Percentiles rank a stretch among this genome's conserved stretches.
phyloP scores from a whole-genome alignment of 2,329 filamentous ascomycete species.

The Penicillium vulpinum region DNA sequence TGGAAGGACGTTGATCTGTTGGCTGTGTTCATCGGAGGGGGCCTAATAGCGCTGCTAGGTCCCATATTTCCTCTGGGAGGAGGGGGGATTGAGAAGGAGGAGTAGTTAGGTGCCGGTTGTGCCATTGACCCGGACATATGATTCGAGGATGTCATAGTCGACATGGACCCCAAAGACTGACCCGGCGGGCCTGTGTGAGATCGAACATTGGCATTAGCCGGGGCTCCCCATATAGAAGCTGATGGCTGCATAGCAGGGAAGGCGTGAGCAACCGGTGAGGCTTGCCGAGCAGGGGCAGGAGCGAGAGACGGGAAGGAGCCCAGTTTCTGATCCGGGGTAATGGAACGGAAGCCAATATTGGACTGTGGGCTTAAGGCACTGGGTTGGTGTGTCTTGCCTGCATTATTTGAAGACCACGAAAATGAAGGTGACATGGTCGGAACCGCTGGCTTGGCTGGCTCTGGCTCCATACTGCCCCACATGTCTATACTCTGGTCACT shows the following conservation, averaged over 20 bases:
- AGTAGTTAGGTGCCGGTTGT: constrained; percentile 33
- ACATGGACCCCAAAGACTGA: constrained; percentile 28
- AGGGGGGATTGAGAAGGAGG: constrained; percentile 45
- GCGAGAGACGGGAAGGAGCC: constrained; percentile 50
- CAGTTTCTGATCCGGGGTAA: constrained; percentile 55
- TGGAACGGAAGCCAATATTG: constrained; percentile 43
- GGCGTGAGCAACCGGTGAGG: constrained; percentile 27
- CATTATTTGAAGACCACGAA: constrained; percentile 44
- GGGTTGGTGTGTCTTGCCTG: constrained; percentile 19
- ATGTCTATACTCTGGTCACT: constrained; percentile 33
- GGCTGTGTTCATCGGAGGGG: constrained; percentile 17
- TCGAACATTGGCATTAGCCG: constrained; percentile 18
- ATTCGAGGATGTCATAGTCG: constrained; percentile 24
- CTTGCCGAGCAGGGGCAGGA: constrained; percentile 44
- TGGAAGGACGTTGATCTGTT: constrained; percentile 25
- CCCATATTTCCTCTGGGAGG: constrained; percentile 32
- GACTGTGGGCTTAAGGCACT: constrained; percentile 20
- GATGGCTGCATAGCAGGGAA: constrained; percentile 35
- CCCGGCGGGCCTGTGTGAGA: constrained; percentile 17
- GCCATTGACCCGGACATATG: constrained; percentile 14
- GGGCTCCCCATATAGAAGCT: constrained; percentile 26
- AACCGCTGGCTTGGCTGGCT: constrained; percentile 27
- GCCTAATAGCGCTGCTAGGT: constrained; percentile 23
- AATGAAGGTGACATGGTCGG: constrained; percentile 39
- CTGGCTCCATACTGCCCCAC: constrained; percentile 36